Evolutionary conservation across 441 rosid species (phyloP).

Genomic region (Daphne laureola): DNA sequence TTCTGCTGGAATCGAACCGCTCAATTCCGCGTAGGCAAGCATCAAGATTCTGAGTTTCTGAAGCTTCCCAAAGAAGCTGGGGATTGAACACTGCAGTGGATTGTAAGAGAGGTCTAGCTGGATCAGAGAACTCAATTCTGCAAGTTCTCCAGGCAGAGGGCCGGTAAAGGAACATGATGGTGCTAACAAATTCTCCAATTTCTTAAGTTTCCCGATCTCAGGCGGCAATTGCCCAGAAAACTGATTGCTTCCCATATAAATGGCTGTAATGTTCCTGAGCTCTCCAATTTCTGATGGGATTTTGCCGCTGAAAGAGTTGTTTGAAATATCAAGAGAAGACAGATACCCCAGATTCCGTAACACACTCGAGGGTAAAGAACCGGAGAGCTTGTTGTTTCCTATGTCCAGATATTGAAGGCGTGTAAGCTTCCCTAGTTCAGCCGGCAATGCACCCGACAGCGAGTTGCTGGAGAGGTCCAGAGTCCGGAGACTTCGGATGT

Average conservation of each 20-base stretch:
- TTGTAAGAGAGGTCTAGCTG: constrained; percentile 78
- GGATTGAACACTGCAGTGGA: constrained; percentile 65
- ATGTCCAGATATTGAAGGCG: constrained; percentile 50
- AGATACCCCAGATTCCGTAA: constrained; percentile 39
- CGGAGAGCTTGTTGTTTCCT: constrained; percentile 51
- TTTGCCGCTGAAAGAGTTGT: constrained; percentile 56
- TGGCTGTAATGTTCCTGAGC: constrained; percentile 45
- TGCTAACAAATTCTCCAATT: constrained; percentile 42
- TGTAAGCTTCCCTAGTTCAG: constrained; percentile 36
- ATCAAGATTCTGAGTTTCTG: constrained; percentile 42
- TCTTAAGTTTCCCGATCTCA: constrained; percentile 52
- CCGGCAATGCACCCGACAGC: constrained; percentile 42
- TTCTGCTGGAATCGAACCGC: constrained; percentile 68
- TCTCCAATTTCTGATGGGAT: constrained; percentile 59
- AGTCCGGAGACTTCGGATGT: constrained; percentile 30
- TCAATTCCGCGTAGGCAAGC: constrained; percentile 50
- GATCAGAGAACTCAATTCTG: constrained; percentile 31
- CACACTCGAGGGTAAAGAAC: constrained; percentile 39
- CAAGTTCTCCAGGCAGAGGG: constrained; percentile 57
- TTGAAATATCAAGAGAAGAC: constrained; percentile 57
- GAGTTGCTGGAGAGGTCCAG: constrained; percentile 63
- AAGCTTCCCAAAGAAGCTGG: constrained; percentile 52
- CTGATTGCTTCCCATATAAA: constrained; percentile 61
- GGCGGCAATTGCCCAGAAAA: constrained; percentile 65
- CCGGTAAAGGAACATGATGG: constrained; percentile 57